phyloP scores from a whole-genome alignment of 495 filamentous ascomycete species.

The Pyronema domesticum region DNA sequence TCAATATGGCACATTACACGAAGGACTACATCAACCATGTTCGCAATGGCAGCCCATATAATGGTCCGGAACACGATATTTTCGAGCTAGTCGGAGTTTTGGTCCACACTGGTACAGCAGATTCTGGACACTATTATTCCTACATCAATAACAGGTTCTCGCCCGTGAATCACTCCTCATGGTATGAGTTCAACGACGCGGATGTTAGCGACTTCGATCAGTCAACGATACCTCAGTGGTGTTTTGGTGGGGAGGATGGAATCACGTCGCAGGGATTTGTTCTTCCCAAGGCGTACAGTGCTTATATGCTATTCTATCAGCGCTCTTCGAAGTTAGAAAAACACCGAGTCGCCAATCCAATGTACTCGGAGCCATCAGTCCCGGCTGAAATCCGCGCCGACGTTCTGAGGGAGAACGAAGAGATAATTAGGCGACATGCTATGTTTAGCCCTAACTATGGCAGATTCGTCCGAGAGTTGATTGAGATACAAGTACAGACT shows the following conservation, averaged over 20 bases:
- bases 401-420: slow-evolving; percentile 54
- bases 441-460: slow-evolving; percentile 60
- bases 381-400: neutral
- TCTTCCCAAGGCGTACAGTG: slow-evolving; percentile 56
- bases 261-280: slow-evolving; percentile 26
- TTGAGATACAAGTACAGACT: slow-evolving; percentile 24
- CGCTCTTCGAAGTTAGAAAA: slow-evolving; percentile 43
- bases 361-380: neutral
- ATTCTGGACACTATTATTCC: slow-evolving; percentile 95
- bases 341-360: neutral
- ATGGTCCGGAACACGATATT: slow-evolving; percentile 35
- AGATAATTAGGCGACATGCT: slow-evolving; percentile 58
- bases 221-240: slow-evolving; percentile 47
- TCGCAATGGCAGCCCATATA: slow-evolving; percentile 28
- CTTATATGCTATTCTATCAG: slow-evolving; percentile 97
- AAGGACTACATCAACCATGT: slow-evolving; percentile 62
- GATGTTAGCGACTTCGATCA: slow-evolving; percentile 61
- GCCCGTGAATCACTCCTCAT: slow-evolving; percentile 33
- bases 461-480: slow-evolving; percentile 42
- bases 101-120: slow-evolving; percentile 80
- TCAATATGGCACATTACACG: slow-evolving; percentile 86
- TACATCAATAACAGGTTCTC: slow-evolving; percentile 61
- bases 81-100: slow-evolving; percentile 88
- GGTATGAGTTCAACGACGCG: slow-evolving; percentile 91
- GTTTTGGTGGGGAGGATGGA: slow-evolving; percentile 60